Evolutionary conservation across 2,329 filamentous ascomycete species (phyloP), one percentile per base, ranked within the genome.

Genomic region (Xylaria multiplex): DNA sequence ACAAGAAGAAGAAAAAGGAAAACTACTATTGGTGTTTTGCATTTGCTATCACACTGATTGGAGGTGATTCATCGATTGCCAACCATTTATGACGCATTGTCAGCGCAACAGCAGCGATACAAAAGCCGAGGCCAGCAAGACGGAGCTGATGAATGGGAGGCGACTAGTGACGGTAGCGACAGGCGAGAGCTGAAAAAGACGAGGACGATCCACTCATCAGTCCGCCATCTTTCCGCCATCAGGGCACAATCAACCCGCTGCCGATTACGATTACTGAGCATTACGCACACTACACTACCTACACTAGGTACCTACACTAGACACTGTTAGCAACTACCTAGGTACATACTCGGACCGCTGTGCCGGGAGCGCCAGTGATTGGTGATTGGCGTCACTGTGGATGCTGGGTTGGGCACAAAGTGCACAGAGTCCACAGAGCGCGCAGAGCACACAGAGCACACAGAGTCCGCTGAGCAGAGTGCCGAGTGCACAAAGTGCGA

Each of bases 401-500:
- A 27, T 27, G 11, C 11, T 5, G 11, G 11, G 58, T 64, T 53
- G 35, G 55, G 40, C 52, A 66, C 73, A 75, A 74, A 73, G 73
- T 76, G 74, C 72, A n/a, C n/a, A n/a, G n/a, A n/a, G n/a, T n/a
- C n/a, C 27, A 5, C 27, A 27, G 27, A 27, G 27, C 2, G 27
- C 27, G 5, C 27, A 27, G 27, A 27, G 27, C n/a, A n/a, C n/a
- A n/a, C n/a, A n/a, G n/a, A n/a, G n/a, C n/a, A n/a, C n/a, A n/a
- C n/a, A n/a, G n/a, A n/a, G n/a, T n/a, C n/a, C n/a, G n/a, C n/a
- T n/a, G n/a, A n/a, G n/a, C n/a, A n/a, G n/a, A n/a, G n/a, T n/a
- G n/a, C n/a, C n/a, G n/a, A 27, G 27, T 27, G 27, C 27, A 27
- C 27, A 75, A 74, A 73, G 74, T 76, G 74, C 72, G 74, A 76